These are phyloP conservation scores for Rosa multiflora DNA, from an alignment of 306 rosid species.

Conservation along the genomic window DNA sequence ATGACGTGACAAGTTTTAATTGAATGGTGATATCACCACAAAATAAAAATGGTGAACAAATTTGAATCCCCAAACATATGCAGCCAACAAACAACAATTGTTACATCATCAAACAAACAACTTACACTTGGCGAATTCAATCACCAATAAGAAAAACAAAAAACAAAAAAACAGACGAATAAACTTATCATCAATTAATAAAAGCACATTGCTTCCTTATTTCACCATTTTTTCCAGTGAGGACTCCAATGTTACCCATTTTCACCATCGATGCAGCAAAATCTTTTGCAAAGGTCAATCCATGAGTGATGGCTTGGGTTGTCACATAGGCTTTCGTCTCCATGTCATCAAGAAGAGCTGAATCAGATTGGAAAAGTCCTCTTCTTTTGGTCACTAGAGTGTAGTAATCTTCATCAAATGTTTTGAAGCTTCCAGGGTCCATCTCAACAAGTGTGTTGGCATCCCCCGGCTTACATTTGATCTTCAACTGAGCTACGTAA, in stretches of 20 bases:
- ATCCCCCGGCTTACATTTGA: conserved; percentile 32
- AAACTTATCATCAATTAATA: conserved; percentile 13
- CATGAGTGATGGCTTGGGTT: conserved; percentile 18
- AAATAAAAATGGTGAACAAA: too few relatives aligned
- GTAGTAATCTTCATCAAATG: conserved; percentile 37
- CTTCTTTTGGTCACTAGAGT: conserved; percentile 34
- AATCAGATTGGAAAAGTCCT: conserved; percentile 46
- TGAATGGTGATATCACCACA: too few relatives aligned
- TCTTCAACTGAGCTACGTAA: conserved; percentile 31
- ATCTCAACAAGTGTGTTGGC: conserved; percentile 31
- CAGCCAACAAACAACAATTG: background rate
- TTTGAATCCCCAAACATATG: too few relatives aligned
- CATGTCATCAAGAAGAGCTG: conserved; percentile 39
- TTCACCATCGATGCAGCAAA: conserved; percentile 41
- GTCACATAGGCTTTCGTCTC: conserved; percentile 33
- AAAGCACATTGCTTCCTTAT: conserved; percentile 30
- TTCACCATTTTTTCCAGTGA: conserved; percentile 41
- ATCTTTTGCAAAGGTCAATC: conserved; percentile 31
- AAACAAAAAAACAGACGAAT: background rate
- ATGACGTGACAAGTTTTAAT: too few relatives aligned
- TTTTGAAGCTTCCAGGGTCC: conserved; percentile 53
- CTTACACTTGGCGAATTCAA: background rate
- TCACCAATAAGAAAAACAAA: background rate
- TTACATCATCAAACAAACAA: background rate
- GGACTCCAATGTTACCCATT: conserved; percentile 41